A percentile compares a stretch with the other conserved stretches of the same genome.
Conservation (phyloP, 2,329 filamentous ascomycete species). For the Allantophomopsis lycopodina region DNA sequence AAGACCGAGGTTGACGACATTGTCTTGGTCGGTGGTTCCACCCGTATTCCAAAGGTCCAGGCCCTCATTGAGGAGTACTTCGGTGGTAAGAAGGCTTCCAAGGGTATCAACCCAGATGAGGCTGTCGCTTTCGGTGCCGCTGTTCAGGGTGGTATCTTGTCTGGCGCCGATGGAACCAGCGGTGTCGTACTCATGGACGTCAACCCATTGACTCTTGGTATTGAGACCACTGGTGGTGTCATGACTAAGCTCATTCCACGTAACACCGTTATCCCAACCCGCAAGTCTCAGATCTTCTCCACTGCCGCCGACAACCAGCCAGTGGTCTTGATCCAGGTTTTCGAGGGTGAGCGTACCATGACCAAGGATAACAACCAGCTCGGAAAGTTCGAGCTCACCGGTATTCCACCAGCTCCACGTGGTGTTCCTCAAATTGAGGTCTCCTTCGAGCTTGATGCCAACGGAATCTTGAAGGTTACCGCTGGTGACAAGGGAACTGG, state of each 20-base stretch:
- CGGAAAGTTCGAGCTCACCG: conserved; percentile 95
- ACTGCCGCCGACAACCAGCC: conserved; percentile 95
- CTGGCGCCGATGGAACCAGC: conserved; percentile 71
- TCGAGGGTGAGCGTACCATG: conserved; percentile 83
- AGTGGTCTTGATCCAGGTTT: conserved; percentile 89
- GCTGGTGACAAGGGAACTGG: conserved; percentile 97
- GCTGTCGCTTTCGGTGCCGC: conserved; percentile 96
- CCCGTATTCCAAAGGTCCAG: conserved; percentile 98
- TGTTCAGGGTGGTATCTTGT: conserved; percentile 90
- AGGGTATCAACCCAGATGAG: conserved; percentile 99
- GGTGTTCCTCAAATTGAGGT: conserved; percentile 98
- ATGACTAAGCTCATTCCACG: conserved; percentile 96
- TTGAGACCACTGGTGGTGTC: conserved; percentile 92
- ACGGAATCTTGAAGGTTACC: conserved; percentile 94
- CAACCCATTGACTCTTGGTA: conserved; percentile 91
- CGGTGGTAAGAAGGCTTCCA: conserved; percentile 88
- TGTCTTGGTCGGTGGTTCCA: conserved; percentile 94
- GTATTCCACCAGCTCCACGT: conserved; percentile 87
- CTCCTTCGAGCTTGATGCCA: conserved; percentile 93
- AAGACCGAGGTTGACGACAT: conserved; percentile 94
- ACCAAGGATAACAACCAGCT: conserved; percentile 96
- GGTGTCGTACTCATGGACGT: conserved; percentile 91
- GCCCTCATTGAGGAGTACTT: conserved; percentile 93
- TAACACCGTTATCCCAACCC: conserved; percentile 88
- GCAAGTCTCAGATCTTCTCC: conserved; percentile 97